Percentiles rank a stretch among this genome's conserved stretches.
These are phyloP conservation scores for Primulina eburnea DNA, from an alignment of 257 asterid genomes.

Conservation along the genomic window DNA sequence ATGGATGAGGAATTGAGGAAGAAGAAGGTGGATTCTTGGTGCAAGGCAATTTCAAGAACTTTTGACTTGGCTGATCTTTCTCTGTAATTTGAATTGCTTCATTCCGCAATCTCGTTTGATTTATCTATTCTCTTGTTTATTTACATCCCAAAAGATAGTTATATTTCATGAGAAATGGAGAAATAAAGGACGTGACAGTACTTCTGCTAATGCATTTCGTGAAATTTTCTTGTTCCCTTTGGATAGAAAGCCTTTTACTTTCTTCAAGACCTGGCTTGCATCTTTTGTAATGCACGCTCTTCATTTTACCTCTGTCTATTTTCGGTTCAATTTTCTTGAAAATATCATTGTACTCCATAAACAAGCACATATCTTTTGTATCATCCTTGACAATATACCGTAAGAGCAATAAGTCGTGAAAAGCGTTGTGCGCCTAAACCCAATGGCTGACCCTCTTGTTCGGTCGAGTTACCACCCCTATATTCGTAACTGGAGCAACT, in stretches of 20 bases:
- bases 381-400: no score
- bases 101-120: neutral
- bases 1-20: constrained; percentile 55
- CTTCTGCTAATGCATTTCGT: neutral
- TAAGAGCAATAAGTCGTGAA: no score
- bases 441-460: no score
- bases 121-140: neutral
- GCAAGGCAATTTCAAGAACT: constrained; percentile 74
- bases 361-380: no score
- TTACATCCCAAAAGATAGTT: neutral
- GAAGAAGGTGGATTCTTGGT: constrained; percentile 85
- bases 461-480: no score
- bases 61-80: constrained; percentile 91
- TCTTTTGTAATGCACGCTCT: neutral
- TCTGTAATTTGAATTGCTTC: constrained; percentile 15
- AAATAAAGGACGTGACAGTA: neutral
- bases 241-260: neutral
- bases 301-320: neutral
- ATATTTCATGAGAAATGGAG: neutral
- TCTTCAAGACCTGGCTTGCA: neutral
- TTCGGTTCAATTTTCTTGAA: neutral
- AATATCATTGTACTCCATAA: no score
- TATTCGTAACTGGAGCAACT: no score
- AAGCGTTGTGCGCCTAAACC: no score
- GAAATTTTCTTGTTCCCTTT: neutral